phyloP scores from a whole-genome alignment of 108 stramenopile species.

The Heterococcus sp. region DNA sequence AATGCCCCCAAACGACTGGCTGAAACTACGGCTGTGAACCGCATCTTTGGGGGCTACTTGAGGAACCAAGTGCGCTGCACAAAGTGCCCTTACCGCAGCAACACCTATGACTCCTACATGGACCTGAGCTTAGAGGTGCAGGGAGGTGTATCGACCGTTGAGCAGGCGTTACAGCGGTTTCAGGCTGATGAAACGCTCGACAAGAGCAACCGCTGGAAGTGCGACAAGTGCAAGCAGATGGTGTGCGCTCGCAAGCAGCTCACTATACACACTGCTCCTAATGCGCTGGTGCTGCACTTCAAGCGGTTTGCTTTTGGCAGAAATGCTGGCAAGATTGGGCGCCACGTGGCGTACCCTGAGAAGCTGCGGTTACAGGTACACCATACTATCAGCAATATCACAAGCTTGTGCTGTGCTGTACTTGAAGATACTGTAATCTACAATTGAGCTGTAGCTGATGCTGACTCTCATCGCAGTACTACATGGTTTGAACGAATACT shows the following conservation, averaged over 20 bases:
- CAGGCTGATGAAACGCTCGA: conserved; percentile 77
- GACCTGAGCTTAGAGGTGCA: conserved; percentile 86
- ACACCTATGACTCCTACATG: conserved; percentile 90
- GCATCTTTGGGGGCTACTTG: conserved; percentile 89
- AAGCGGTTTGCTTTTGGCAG: conserved; percentile 82
- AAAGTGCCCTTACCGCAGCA: conserved; percentile 73
- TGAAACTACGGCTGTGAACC: conserved; percentile 82
- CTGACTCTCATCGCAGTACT: too few relatives aligned
- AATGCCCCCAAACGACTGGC: conserved; percentile 61
- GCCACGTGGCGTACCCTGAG: conserved; percentile 34
- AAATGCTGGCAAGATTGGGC: conserved; percentile 50
- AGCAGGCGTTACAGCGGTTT: conserved; percentile 72
- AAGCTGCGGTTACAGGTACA: too few relatives aligned
- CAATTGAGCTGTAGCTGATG: too few relatives aligned
- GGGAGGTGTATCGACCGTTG: conserved; percentile 64
- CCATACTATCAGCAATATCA: too few relatives aligned
- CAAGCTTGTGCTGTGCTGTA: too few relatives aligned
- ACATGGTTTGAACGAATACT: too few relatives aligned
- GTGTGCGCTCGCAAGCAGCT: conserved; percentile 49
- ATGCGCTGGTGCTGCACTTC: conserved; percentile 83
- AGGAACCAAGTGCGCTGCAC: conserved; percentile 74
- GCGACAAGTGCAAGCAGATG: conserved; percentile 73
- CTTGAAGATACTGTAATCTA: too few relatives aligned
- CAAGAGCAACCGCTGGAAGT: conserved; percentile 81
- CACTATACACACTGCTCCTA: conserved; percentile 61